Conservation (phyloP, 2,329 filamentous ascomycete species). For the Calcarisporium arbuscula region DNA sequence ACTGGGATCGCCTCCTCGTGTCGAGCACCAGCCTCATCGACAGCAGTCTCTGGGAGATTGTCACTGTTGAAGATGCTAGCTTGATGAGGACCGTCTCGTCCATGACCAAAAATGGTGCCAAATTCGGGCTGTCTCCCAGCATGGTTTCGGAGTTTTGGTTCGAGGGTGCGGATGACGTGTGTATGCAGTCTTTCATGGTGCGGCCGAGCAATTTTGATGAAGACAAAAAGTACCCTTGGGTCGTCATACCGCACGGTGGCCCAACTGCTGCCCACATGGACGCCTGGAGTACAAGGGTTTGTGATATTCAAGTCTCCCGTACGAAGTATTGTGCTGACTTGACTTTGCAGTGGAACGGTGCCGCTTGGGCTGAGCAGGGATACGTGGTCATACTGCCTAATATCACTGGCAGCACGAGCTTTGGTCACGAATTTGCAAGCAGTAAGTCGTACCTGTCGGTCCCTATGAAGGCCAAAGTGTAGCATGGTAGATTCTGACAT, state of each 20-base stretch:
- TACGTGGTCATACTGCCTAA: conserved; percentile 56
- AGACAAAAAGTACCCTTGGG: conserved; percentile 29
- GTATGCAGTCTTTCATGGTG: conserved; percentile 33
- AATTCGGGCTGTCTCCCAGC: conserved; percentile 24
- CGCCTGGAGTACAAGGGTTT: conserved; percentile 39
- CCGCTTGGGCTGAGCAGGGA: conserved; percentile 53
- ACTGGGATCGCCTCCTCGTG: conserved; percentile 25
- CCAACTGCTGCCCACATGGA: conserved; percentile 45
- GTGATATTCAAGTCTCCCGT: no score
- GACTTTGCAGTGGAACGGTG: conserved; percentile 41
- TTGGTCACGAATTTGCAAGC: conserved; percentile 35
- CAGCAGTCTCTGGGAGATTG: conserved; percentile 29
- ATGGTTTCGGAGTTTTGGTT: conserved; percentile 36
- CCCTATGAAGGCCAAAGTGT: neutral
- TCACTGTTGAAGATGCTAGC: conserved; percentile 16
- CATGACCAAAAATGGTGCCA: conserved; percentile 22
- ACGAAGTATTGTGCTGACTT: neutral
- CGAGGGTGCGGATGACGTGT: conserved; percentile 26
- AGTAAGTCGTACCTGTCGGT: conserved; percentile 18
- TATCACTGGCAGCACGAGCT: conserved; percentile 51
- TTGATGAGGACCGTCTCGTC: conserved; percentile 23
- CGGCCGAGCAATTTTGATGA: conserved; percentile 31
- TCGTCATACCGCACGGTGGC: conserved; percentile 30
- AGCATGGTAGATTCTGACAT: conserved; percentile 15
- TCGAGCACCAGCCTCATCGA: conserved; percentile 31